Evolutionary conservation across 192 early-diverging fungal species (phyloP).

Genomic region (Polychytrium aggregatum): DNA sequence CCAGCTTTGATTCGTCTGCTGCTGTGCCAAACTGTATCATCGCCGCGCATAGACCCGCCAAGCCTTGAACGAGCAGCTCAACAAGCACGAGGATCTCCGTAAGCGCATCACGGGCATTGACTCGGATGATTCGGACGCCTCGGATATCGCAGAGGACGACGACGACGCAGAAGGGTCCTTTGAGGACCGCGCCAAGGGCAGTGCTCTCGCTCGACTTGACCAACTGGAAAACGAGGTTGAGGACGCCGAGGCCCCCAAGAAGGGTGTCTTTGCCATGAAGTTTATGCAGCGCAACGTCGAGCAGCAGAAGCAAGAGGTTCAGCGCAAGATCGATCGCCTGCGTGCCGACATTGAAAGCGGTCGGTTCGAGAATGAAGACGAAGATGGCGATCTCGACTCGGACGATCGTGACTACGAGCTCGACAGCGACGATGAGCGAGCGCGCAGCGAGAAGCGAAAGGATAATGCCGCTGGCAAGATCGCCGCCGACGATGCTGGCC

Average conservation of each 20-base stretch:
- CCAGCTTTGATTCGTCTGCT: neutral
- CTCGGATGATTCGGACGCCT: conserved; percentile 32
- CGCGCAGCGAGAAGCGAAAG: too few relatives aligned
- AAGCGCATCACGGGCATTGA: conserved; percentile 70
- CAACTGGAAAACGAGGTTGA: conserved; percentile 32
- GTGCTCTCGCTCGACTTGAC: conserved; percentile 16
- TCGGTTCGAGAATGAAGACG: too few relatives aligned
- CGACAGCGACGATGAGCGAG: too few relatives aligned
- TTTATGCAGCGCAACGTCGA: conserved; percentile 82
- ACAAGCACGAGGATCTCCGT: conserved; percentile 62
- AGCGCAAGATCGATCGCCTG: too few relatives aligned
- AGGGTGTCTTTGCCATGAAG: conserved; percentile 91
- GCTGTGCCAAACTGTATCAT: neutral
- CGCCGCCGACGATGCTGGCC: too few relatives aligned
- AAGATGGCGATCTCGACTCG: too few relatives aligned
- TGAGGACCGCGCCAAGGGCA: neutral
- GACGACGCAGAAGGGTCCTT: conserved; percentile 28
- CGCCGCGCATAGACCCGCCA: conserved; percentile 38
- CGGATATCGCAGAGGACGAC: conserved; percentile 36
- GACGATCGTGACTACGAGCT: too few relatives aligned
- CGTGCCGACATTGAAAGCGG: too few relatives aligned
- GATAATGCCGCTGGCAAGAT: too few relatives aligned
- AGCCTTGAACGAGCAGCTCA: conserved; percentile 76
- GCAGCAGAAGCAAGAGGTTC: conserved; percentile 10
- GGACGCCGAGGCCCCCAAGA: conserved; percentile 35